Percentiles rank a stretch among this genome's conserved stretches.
Conservation (phyloP, 176 grass and related monocot genomes). For the Oryza punctata region DNA sequence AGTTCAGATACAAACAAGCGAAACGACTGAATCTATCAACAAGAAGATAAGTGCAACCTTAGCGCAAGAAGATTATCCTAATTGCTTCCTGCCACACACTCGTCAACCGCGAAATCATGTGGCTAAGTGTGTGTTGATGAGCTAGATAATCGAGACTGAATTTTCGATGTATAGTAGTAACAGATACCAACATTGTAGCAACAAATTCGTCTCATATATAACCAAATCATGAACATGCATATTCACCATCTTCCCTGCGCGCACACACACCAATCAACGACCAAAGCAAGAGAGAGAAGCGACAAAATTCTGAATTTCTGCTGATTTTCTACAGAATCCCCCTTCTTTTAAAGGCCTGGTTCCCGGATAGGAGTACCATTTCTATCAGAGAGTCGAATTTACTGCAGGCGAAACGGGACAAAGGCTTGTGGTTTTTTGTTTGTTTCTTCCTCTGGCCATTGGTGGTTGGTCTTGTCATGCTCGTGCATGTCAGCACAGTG, state of each 20-base stretch:
- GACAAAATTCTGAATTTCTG: background rate
- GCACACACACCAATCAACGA: background rate
- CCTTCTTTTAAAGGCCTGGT: background rate
- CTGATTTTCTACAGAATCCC: background rate
- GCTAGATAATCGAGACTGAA: background rate
- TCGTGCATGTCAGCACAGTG: background rate
- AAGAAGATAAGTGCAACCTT: background rate
- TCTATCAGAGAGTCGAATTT: background rate
- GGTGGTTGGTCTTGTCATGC: slow-evolving; percentile 34
- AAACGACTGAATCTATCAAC: background rate
- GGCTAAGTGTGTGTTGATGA: background rate
- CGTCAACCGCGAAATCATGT: background rate
- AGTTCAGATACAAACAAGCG: background rate
- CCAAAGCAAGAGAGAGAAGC: background rate
- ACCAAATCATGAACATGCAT: background rate
- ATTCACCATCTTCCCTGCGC: background rate
- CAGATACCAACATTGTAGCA: background rate
- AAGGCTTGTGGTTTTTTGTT: background rate
- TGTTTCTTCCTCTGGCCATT: background rate
- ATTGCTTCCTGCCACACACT: background rate
- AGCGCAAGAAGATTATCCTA: background rate
- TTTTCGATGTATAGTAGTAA: background rate
- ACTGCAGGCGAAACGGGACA: slow-evolving; percentile 3
- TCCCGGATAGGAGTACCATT: slow-evolving; percentile 2
- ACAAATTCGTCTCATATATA: background rate